Conservation (phyloP, 805 yeast genomes). For the Saturnispora halmiae region DNA sequence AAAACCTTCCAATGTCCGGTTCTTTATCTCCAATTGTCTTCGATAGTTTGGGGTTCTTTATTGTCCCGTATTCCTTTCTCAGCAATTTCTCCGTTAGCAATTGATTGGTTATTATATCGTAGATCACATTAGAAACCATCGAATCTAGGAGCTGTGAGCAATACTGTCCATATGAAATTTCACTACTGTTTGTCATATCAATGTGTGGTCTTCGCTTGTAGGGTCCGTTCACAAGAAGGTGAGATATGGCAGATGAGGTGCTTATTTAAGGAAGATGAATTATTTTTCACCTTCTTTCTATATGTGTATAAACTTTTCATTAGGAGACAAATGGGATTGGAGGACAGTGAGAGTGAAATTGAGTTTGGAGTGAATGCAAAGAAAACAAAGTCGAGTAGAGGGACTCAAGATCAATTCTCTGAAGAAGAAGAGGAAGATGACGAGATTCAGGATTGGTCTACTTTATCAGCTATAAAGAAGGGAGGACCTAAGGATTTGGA, state of each 20-base stretch:
- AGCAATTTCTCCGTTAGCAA: slow-evolving; percentile 26
- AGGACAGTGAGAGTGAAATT: background rate
- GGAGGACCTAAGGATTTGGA: slow-evolving; percentile 82
- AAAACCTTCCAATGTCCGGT: slow-evolving; percentile 26
- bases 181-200: slow-evolving; percentile 13
- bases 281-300: background rate
- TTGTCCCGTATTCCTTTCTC: slow-evolving; percentile 26
- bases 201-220: background rate
- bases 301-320: no score
- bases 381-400: no score
- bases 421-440: slow-evolving; percentile 30
- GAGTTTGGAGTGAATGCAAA: no score
- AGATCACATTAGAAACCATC: slow-evolving; percentile 28
- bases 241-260: no score
- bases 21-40: slow-evolving; percentile 10
- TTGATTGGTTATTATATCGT: slow-evolving; percentile 25
- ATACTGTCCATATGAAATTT: slow-evolving; percentile 25
- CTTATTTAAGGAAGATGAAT: no score
- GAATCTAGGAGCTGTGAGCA: slow-evolving; percentile 26
- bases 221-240: no score
- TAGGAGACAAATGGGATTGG: background rate
- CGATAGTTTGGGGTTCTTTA: slow-evolving; percentile 20
- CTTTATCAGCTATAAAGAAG: slow-evolving; percentile 40
- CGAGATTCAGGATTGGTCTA: slow-evolving; percentile 47
- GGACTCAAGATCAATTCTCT: slow-evolving; percentile 10